These are phyloP conservation scores for Magnusiomyces suaveolens DNA, from an alignment of 1,139 yeast species.

Conservation along the genomic window DNA sequence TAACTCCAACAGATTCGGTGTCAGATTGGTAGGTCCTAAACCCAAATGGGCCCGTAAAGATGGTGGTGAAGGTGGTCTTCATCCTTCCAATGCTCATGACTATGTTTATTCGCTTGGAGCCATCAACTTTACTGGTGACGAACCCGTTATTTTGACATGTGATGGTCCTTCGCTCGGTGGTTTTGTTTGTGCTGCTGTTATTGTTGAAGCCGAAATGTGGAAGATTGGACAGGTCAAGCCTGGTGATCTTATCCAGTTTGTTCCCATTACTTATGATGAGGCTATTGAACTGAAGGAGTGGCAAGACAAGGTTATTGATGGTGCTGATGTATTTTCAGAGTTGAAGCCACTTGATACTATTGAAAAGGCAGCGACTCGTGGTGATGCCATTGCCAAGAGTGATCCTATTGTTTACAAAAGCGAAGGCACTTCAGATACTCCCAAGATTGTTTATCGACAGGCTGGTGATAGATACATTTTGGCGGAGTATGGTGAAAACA, in stretches of 20 bases:
- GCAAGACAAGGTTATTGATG: constrained; percentile 41
- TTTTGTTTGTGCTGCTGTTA: constrained; percentile 92
- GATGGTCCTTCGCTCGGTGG: constrained; percentile 98
- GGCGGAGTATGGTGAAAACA: constrained; percentile 85
- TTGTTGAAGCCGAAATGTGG: constrained; percentile 95
- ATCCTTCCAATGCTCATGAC: constrained; percentile 96
- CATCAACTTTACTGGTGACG: constrained; percentile 95
- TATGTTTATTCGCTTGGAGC: constrained; percentile 95
- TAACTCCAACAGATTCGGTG: constrained; percentile 94
- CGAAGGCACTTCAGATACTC: constrained; percentile 42
- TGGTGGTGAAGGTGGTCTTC: constrained; percentile 97
- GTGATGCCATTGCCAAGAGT: constrained; percentile 11
- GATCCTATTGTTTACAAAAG: constrained; percentile 47
- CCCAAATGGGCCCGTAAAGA: constrained; percentile 95
- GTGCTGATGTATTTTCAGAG: constrained; percentile 10
- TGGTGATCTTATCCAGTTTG: constrained; percentile 73
- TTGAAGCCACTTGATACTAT: constrained; percentile 13
- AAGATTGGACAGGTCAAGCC: constrained; percentile 96
- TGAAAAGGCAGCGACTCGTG: constrained; percentile 4
- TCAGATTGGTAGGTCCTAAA: constrained; percentile 87
- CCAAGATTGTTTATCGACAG: constrained; percentile 78
- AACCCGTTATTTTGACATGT: constrained; percentile 90
- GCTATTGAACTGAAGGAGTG: constrained; percentile 55
- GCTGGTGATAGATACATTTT: constrained; percentile 92
- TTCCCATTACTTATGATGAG: constrained; percentile 58